Evolutionary conservation across 768 basidiomycete species (phyloP), one percentile per base, ranked within the genome.

Genomic region (Imleria badia): DNA sequence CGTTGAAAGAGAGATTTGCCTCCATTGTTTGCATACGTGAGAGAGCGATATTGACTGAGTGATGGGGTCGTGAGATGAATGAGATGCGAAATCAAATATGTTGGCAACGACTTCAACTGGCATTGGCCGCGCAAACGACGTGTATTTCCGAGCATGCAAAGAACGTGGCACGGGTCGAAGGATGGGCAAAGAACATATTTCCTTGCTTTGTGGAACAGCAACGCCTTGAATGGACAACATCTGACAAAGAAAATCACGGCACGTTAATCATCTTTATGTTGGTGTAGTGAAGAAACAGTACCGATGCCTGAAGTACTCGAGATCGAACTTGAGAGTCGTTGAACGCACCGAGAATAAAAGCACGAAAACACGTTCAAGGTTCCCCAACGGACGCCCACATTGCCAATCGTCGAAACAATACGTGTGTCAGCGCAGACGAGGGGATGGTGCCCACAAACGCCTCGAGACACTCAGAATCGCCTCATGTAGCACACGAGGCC

Each of bases 11-110:
- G 79, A 74, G 17, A 81, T 61, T n/a, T 71, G 58, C 51, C 82
- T 72, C 82, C 83, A 85, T 49, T 72, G 74, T 31, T 63, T 66
- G 38, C 78, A 84, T 15, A 83, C 79, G 44, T 81, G 78, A 6
- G 78, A 78, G 31, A 83, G 60, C 3, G 60, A 59, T 8, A 70
- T 66, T 9, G 74, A 70, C 31, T 66, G 66, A 23, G 59, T 40
- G 40, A 70, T 57, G 15, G 60, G 48, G 42, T 73, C 67, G 43
- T 66, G 51, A 43, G 62, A 47, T 48, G 66, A 63, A 55, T 68
- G 61, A 45, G 62, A 61, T 48, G 72, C 66, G 50, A 66, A 50
- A 42, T 52, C 49, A 50, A 80, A 73, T 49, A 80, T 73, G 29
- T 65, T 50, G 9, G 72, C 63, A 3, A 76, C 41, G 11, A 75